Evolutionary conservation across 148 eudicot species (phyloP).

Genomic region (Chenopodium quinoa): DNA sequence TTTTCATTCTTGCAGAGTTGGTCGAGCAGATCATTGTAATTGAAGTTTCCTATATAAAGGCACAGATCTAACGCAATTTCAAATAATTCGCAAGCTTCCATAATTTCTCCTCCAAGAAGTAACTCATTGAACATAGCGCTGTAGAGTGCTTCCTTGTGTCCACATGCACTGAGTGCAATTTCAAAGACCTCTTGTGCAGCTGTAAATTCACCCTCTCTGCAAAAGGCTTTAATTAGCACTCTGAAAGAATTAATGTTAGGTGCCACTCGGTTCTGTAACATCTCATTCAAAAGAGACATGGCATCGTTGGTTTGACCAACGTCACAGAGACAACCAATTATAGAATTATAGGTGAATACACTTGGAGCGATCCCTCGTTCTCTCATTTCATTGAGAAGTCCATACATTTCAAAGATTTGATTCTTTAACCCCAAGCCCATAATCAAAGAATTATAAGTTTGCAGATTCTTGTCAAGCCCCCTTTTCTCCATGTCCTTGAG

Average conservation of each 20-base stretch:
- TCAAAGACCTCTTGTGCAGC: slow-evolving; percentile 87
- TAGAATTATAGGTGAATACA: slow-evolving; percentile 63
- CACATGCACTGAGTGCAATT: slow-evolving; percentile 56
- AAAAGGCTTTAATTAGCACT: slow-evolving; percentile 66
- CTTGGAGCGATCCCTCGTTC: slow-evolving; percentile 75
- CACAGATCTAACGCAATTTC: slow-evolving; percentile 55
- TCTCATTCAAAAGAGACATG: slow-evolving; percentile 68
- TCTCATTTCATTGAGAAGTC: slow-evolving; percentile 85
- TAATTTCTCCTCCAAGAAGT: slow-evolving; percentile 64
- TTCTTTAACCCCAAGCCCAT: slow-evolving; percentile 61
- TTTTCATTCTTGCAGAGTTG: slow-evolving; percentile 59
- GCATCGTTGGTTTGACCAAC: slow-evolving; percentile 73
- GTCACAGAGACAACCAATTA: slow-evolving; percentile 65
- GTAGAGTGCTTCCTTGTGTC: slow-evolving; percentile 72
- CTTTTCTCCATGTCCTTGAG: slow-evolving; percentile 95
- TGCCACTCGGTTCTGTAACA: slow-evolving; percentile 57
- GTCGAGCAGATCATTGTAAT: slow-evolving; percentile 62
- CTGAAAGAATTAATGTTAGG: slow-evolving; percentile 70
- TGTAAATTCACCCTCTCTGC: slow-evolving; percentile 79
- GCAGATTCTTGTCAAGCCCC: slow-evolving; percentile 68
- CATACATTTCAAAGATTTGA: slow-evolving; percentile 91
- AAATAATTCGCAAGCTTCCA: slow-evolving; percentile 70
- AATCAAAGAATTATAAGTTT: slow-evolving; percentile 78
- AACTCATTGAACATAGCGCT: slow-evolving; percentile 72
- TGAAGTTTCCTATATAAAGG: slow-evolving; percentile 65